Percentiles rank a stretch among this genome's conserved stretches.
Conservation (phyloP, 306 rosid genomes). For the Quercus gilva region DNA sequence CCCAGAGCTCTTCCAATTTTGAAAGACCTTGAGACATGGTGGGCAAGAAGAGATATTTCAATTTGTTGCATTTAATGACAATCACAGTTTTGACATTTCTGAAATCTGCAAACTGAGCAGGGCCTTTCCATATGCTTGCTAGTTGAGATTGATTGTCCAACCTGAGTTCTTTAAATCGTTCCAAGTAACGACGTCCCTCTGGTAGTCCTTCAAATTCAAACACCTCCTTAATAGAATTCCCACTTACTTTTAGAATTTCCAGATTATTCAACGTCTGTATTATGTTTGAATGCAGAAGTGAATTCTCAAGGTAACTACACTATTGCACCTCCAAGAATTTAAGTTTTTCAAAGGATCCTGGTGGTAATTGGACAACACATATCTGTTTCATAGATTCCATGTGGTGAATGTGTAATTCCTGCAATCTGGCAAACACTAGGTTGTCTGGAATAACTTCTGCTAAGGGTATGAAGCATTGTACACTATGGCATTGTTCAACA, state of each 20-base stretch:
- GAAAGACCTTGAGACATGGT: background rate
- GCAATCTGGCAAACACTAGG: no score
- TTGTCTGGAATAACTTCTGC: no score
- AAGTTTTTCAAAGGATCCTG: background rate
- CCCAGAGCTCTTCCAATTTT: background rate
- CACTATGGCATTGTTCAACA: background rate
- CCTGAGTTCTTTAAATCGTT: no score
- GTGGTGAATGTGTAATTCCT: no score
- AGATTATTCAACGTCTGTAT: background rate
- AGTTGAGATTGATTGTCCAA: no score
- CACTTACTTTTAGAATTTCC: background rate
- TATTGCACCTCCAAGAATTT: background rate
- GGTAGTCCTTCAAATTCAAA: background rate
- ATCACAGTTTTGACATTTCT: background rate
- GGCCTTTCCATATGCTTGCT: background rate
- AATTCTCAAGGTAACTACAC: background rate
- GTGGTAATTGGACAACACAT: background rate
- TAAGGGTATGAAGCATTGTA: background rate
- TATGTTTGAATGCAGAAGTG: background rate
- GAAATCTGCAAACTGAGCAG: background rate
- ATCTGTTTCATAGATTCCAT: background rate
- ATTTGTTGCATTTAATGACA: no score
- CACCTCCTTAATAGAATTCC: background rate
- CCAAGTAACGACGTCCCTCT: background rate
- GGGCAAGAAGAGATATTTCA: no score